Evolutionary conservation across 495 filamentous ascomycete genomes (phyloP), one percentile per base, ranked within the genome.

Genomic region (Penicillium macrosclerotiorum): DNA sequence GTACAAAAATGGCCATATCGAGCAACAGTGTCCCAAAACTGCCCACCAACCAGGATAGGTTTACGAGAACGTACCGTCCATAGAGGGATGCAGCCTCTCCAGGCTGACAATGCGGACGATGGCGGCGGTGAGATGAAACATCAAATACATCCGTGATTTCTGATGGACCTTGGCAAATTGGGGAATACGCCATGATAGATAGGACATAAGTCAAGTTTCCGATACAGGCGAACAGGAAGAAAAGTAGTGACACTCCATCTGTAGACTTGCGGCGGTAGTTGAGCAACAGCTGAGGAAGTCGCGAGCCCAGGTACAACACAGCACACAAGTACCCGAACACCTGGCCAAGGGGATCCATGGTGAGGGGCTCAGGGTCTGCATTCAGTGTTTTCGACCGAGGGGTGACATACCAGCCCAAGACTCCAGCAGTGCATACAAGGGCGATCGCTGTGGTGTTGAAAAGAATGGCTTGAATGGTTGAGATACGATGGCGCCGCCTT

Each of bases 221-320:
- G 16, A 96, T 77, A 62, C 90, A 96, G 6, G 92, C 93, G 60
- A 98, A 98, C 13, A 97, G 70, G 71, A 98, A 98, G 72, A 98
- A 98, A 0, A 98, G 73, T 54, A 95, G 75, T 14, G 86, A 90
- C 4, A 98, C 82, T 2, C 92, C 93, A 23, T 96, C 91, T 1
- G 90, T 96, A 22, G 81, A 86, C 64, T 93, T 95, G 29, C 93
- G 83, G 1, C 84, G 78, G 66, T 85, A 92, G 60, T 98, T 98
- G 23, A 96, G 79, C 4, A 96, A 69, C 6, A 98, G 73, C 64
- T 98, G 93, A 0, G 93, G 93, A 8, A 96, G 59, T 5, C 93
- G 82, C 0, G 84, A 90, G 16, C 88, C 90, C 11, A 97, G 85
- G 57, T 98, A 98, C 12, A 97, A 74, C 2, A 77, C 70, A 1